A percentile compares a stretch with the other conserved stretches of the same genome.
phyloP scores from a whole-genome alignment of 2,329 filamentous ascomycete genomes.

The Colletotrichum camelliae region DNA sequence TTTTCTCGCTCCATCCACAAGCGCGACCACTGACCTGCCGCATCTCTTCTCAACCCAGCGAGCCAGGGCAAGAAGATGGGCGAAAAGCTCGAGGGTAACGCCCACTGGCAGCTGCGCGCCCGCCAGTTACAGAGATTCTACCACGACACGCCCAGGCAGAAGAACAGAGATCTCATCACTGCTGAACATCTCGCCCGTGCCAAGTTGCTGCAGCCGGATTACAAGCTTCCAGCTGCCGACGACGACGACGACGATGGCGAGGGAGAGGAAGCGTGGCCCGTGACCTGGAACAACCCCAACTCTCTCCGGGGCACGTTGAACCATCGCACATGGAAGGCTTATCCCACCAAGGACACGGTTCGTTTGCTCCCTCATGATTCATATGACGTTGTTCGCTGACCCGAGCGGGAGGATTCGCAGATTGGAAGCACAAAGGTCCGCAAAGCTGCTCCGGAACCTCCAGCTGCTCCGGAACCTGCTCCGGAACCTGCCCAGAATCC shows the following conservation, averaged over 20 bases:
- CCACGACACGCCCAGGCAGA: background rate
- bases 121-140: background rate
- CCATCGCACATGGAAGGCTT: background rate
- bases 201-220: background rate
- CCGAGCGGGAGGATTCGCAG: background rate
- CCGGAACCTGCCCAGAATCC: background rate
- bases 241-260: background rate
- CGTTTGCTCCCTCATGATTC: background rate
- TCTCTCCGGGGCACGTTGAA: background rate
- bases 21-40: background rate
- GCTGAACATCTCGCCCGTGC: background rate
- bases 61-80: background rate
- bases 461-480: background rate
- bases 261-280: background rate
- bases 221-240: background rate
- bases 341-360: background rate
- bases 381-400: background rate
- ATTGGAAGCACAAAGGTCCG: background rate
- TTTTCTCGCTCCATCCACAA: background rate
- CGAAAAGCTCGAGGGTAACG: background rate
- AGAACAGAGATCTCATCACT: background rate
- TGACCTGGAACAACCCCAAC: background rate
- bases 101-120: background rate
- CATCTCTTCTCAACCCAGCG: background rate
- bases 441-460: too few species aligned